Evolutionary conservation across 305 asterid genomes (phyloP).

Genomic region (Rubia tinctorum): DNA sequence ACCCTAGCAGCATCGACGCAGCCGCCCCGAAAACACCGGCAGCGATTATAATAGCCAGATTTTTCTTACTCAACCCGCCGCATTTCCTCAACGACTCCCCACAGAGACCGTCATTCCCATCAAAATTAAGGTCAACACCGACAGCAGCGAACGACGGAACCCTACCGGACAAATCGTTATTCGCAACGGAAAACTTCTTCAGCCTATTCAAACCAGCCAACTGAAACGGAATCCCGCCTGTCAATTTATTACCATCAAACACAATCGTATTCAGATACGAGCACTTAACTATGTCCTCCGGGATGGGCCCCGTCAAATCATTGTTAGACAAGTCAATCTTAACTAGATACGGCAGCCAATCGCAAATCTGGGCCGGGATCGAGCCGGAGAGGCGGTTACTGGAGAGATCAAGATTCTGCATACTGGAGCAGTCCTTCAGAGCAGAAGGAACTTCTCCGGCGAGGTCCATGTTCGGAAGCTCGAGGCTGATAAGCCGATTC

Average conservation of each 20-base stretch:
- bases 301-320: slow-evolving; percentile 57
- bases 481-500: slow-evolving; percentile 43
- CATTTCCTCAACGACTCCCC: slow-evolving; percentile 68
- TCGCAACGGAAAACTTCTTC: slow-evolving; percentile 48
- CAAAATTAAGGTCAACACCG: slow-evolving; percentile 30
- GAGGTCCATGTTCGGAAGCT: slow-evolving; percentile 42
- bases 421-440: slow-evolving; percentile 47
- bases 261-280: slow-evolving; percentile 49
- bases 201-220: slow-evolving; percentile 57
- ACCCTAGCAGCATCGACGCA: slow-evolving; percentile 68
- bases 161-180: slow-evolving; percentile 57
- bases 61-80: slow-evolving; percentile 66
- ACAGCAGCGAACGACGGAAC: slow-evolving; percentile 45
- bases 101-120: slow-evolving; percentile 71
- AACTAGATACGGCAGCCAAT: slow-evolving; percentile 69
- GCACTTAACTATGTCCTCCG: slow-evolving; percentile 58
- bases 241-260: slow-evolving; percentile 45
- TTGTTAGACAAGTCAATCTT: slow-evolving; percentile 63
- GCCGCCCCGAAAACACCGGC: slow-evolving; percentile 94
- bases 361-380: slow-evolving; percentile 60
- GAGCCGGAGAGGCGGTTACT: slow-evolving; percentile 65
- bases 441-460: slow-evolving; percentile 48
- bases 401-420: slow-evolving; percentile 60
- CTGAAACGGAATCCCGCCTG: slow-evolving; percentile 60
- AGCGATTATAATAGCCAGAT: slow-evolving; percentile 66